These are phyloP conservation scores for Cucurbita moschata DNA, from an alignment of 306 rosid species.

Conservation along the genomic window DNA sequence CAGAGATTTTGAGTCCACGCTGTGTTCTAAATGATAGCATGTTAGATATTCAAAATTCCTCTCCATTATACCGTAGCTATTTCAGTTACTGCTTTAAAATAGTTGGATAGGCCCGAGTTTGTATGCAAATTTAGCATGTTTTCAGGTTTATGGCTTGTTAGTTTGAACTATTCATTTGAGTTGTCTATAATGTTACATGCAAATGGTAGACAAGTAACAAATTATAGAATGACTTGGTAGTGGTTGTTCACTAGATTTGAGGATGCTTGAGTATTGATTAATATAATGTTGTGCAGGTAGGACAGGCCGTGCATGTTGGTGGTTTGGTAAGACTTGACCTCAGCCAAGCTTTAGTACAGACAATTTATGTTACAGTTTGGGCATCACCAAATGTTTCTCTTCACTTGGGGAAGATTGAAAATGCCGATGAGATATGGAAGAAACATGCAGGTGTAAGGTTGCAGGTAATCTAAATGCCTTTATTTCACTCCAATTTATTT, in stretches of 20 bases:
- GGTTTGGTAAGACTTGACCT: constrained; percentile 76
- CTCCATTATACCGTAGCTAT: not conserved
- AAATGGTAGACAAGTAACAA: not conserved
- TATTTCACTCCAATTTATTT: not conserved
- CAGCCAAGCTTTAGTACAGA: constrained; percentile 51
- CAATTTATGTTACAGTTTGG: constrained; percentile 80
- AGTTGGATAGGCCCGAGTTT: not conserved
- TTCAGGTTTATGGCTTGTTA: not conserved
- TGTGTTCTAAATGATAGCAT: not conserved
- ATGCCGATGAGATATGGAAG: constrained; percentile 74
- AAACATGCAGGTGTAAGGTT: constrained; percentile 69
- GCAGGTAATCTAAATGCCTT: constrained; percentile 38
- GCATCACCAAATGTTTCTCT: constrained; percentile 72
- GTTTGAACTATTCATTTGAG: not conserved
- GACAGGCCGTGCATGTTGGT: constrained; percentile 68
- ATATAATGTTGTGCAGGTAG: constrained; percentile 39
- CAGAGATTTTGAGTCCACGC: not conserved
- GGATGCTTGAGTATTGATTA: not conserved
- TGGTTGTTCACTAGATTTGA: not conserved
- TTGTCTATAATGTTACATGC: not conserved
- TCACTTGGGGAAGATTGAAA: constrained; percentile 83
- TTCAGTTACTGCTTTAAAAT: not conserved
- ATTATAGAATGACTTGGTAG: not conserved
- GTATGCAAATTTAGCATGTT: not conserved
- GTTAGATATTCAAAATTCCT: not conserved